Conservation (phyloP, 2,329 filamentous ascomycete genomes). For the Lasiodiplodia hormozganensis region DNA sequence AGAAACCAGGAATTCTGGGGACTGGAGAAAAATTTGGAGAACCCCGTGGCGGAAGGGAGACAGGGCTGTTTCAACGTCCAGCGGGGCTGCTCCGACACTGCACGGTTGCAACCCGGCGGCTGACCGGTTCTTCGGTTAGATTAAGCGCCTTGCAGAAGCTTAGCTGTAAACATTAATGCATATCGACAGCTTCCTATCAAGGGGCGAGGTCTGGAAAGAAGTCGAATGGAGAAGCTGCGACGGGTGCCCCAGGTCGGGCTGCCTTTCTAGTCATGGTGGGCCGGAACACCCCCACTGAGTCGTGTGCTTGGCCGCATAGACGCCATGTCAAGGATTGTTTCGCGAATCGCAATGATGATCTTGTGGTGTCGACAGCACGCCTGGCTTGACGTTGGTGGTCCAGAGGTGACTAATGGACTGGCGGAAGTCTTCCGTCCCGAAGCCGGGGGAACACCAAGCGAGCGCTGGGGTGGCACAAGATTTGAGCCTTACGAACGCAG, state of each 20-base stretch:
- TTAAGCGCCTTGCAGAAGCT: neutral
- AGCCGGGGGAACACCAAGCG: neutral
- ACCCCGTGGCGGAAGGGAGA: neutral
- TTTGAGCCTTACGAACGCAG: too few relatives aligned
- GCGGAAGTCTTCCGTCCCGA: slow-evolving; percentile 21
- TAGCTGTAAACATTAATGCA: neutral
- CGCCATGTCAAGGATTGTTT: neutral
- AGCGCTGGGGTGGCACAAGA: neutral
- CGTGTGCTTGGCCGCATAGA: slow-evolving; percentile 15
- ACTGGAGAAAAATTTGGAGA: slow-evolving; percentile 1
- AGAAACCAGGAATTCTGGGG: neutral
- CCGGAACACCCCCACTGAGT: slow-evolving; percentile 6
- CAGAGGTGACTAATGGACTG: neutral
- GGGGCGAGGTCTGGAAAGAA: neutral
- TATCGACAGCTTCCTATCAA: neutral
- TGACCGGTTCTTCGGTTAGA: neutral
- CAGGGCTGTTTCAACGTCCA: neutral
- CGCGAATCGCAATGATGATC: slow-evolving; percentile 22
- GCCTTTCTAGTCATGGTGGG: slow-evolving; percentile 1
- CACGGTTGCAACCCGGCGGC: neutral
- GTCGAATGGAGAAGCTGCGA: slow-evolving; percentile 13
- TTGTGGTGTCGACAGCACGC: neutral
- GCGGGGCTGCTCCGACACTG: neutral
- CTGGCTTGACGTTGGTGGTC: slow-evolving; percentile 2
- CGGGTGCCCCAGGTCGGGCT: neutral